A percentile compares a stretch with the other conserved stretches of the same genome.
These are phyloP conservation scores for Pelargonium nanum DNA, from an alignment of 345 rosid species.

Conservation along the genomic window DNA sequence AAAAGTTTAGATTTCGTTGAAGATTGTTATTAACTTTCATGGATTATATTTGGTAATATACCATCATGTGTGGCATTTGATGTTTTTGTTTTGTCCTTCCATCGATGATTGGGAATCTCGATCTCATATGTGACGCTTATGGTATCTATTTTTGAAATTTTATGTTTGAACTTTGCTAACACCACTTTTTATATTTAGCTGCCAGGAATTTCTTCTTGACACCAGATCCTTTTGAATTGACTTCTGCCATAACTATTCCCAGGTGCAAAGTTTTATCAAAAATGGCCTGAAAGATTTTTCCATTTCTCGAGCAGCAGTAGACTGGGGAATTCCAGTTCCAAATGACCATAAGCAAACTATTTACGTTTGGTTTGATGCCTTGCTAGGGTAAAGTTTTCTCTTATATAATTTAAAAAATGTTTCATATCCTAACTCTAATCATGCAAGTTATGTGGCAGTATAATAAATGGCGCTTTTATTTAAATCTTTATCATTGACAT, in stretches of 20 bases:
- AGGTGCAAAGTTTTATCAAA: conserved; percentile 92
- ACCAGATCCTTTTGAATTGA: too few relatives aligned
- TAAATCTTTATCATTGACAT: neutral
- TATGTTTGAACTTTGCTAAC: neutral
- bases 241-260: conserved; percentile 12
- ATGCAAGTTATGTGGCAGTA: too few relatives aligned
- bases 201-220: neutral
- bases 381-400: conserved; percentile 55
- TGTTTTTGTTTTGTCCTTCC: neutral
- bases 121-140: neutral
- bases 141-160: neutral
- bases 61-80: neutral
- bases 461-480: neutral
- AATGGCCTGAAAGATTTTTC: conserved; percentile 86
- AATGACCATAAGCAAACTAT: conserved; percentile 77
- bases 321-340: conserved; percentile 97
- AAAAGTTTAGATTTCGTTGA: too few relatives aligned
- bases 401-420: neutral
- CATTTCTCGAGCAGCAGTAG: conserved; percentile 90
- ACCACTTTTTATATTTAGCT: neutral
- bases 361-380: conserved; percentile 98
- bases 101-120: neutral
- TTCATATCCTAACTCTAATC: neutral
- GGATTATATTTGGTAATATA: too few relatives aligned
- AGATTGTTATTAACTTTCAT: neutral